Conservation (phyloP, 2,329 filamentous ascomycete species). For the Ceratocystiopsis minuta region DNA sequence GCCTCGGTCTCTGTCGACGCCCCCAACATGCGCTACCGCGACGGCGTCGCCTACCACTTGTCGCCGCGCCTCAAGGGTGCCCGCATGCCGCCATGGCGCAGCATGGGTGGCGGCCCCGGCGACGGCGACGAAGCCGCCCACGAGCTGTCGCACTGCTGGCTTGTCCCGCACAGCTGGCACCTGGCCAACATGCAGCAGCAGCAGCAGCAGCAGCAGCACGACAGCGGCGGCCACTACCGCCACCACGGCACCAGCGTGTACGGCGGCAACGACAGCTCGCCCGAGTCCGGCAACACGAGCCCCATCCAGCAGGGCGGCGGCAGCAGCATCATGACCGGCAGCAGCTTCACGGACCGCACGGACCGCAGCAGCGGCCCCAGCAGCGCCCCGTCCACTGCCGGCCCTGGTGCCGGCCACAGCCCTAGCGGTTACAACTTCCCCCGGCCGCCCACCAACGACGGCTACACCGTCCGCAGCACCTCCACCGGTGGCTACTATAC, state of each 20-base stretch:
- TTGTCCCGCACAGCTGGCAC: constrained; percentile 23
- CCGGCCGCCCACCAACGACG: constrained; percentile 10
- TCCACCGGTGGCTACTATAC: constrained; percentile 8
- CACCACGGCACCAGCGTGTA: no score
- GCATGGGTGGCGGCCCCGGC: constrained; percentile 2
- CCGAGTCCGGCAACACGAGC: constrained; percentile 10
- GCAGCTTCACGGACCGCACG: neutral
- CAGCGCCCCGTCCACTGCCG: neutral
- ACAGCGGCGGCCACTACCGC: constrained; percentile 6
- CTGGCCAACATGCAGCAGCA: constrained; percentile 3
- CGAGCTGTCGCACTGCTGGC: constrained; percentile 36
- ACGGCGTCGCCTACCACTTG: constrained; percentile 38
- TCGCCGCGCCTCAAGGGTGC: constrained; percentile 33
- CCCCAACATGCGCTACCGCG: constrained; percentile 31
- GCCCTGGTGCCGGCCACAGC: neutral
- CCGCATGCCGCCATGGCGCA: constrained; percentile 36
- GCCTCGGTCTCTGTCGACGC: constrained; percentile 41
- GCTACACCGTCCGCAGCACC: constrained; percentile 8
- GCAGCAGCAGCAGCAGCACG: constrained; percentile 13
- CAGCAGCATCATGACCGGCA: neutral
- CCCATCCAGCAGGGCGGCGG: constrained; percentile 6
- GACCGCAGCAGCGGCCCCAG: neutral
- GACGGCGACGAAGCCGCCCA: constrained; percentile 23
- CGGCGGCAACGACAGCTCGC: neutral
- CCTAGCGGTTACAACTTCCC: constrained; percentile 13